Evolutionary conservation across 495 filamentous ascomycete genomes (phyloP).

Genomic region (Lophiotrema nucula): DNA sequence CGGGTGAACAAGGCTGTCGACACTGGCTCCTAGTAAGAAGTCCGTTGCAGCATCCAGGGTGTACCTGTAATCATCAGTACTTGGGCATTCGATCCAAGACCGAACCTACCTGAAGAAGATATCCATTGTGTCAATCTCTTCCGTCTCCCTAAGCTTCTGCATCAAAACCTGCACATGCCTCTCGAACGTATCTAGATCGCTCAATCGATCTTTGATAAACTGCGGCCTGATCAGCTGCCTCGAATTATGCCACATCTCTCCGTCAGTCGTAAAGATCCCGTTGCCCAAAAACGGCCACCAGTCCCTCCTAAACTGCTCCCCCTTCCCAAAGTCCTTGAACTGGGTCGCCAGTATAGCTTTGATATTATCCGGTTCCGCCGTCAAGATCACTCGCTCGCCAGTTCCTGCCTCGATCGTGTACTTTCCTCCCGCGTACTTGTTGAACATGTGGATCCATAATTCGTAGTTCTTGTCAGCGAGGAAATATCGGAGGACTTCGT

Average conservation of each 20-base stretch:
- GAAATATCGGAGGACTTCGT: constrained; percentile 50
- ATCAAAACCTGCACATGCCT: constrained; percentile 48
- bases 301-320: constrained; percentile 49
- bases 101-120: constrained; percentile 46
- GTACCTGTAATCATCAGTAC: constrained; percentile 28
- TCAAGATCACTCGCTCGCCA: constrained; percentile 49
- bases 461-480: constrained; percentile 55
- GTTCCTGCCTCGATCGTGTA: constrained; percentile 58
- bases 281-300: constrained; percentile 58
- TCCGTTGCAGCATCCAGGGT: constrained; percentile 61
- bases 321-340: constrained; percentile 58
- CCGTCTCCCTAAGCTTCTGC: constrained; percentile 43
- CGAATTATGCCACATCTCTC: constrained; percentile 54
- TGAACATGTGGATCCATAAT: constrained; percentile 58
- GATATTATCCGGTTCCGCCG: constrained; percentile 56
- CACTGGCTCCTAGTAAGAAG: constrained; percentile 55
- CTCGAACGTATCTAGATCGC: constrained; percentile 54
- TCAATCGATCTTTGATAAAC: constrained; percentile 56
- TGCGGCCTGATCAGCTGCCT: constrained; percentile 56
- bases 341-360: constrained; percentile 57
- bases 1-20: constrained; percentile 54
- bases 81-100: too few species aligned
- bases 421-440: constrained; percentile 33
- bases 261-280: constrained; percentile 59
- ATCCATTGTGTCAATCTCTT: constrained; percentile 52